These are phyloP conservation scores for Leishmania turanica DNA, from an alignment of 208 protist genomes.

Conservation along the genomic window DNA sequence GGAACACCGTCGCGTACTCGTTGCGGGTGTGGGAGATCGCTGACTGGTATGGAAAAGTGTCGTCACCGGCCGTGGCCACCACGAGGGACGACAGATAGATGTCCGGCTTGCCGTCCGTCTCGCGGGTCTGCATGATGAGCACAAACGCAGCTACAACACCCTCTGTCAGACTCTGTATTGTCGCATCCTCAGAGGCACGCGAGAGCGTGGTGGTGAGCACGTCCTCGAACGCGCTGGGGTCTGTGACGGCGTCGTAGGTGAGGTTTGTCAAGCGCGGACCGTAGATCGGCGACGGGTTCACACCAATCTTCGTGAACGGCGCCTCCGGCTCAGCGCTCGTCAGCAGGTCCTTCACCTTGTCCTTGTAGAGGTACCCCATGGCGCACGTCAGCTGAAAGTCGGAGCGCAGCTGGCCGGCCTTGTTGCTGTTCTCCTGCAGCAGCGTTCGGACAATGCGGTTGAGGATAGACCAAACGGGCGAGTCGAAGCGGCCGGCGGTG, in stretches of 20 bases:
- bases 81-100: slow-evolving; percentile 76
- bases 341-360: slow-evolving; percentile 74
- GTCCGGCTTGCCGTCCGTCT: slow-evolving; percentile 60
- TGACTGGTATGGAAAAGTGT: slow-evolving; percentile 55
- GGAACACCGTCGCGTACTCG: slow-evolving; percentile 66
- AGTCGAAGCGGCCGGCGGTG: slow-evolving; percentile 52
- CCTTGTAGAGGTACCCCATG: slow-evolving; percentile 67
- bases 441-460: slow-evolving; percentile 64
- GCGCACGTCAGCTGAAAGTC: slow-evolving; percentile 62
- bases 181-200: slow-evolving; percentile 39
- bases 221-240: slow-evolving; percentile 51
- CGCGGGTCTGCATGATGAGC: slow-evolving; percentile 53
- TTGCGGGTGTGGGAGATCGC: slow-evolving; percentile 45
- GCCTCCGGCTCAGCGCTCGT: slow-evolving; percentile 24
- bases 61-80: slow-evolving; percentile 55
- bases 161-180: slow-evolving; percentile 44
- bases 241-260: slow-evolving; percentile 53
- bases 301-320: slow-evolving; percentile 51
- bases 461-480: slow-evolving; percentile 71
- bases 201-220: slow-evolving; percentile 47
- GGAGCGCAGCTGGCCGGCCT: slow-evolving; percentile 21
- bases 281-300: slow-evolving; percentile 81
- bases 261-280: slow-evolving; percentile 70
- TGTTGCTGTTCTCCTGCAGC: slow-evolving; percentile 39
- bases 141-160: slow-evolving; percentile 63